Conservation (phyloP, 305 asterid species). For the Caryopteris hybrid region DNA sequence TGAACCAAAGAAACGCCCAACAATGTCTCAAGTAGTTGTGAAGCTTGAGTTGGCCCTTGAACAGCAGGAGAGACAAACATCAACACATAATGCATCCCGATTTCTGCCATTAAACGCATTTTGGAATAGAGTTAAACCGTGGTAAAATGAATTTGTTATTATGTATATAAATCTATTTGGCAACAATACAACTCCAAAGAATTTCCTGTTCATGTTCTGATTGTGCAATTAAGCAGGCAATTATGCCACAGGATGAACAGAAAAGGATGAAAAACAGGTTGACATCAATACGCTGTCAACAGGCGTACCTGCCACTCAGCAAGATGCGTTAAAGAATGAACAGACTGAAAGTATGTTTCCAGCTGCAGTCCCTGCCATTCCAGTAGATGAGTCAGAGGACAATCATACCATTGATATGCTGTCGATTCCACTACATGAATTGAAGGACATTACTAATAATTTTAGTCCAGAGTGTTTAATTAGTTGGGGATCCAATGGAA, state of each 20-base stretch:
- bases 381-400: not conserved
- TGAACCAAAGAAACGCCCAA: not conserved
- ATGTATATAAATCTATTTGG: too few species aligned
- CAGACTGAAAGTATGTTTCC: conserved; percentile 30
- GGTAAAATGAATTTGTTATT: not conserved
- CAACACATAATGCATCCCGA: not conserved
- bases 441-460: conserved; percentile 40
- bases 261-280: conserved; percentile 23
- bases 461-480: conserved; percentile 32
- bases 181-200: not conserved
- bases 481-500: conserved; percentile 33
- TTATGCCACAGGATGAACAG: conserved; percentile 32
- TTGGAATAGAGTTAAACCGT: not conserved
- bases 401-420: conserved; percentile 23
- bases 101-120: not conserved
- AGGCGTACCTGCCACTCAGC: not conserved
- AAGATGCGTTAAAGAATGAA: not conserved
- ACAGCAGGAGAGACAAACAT: conserved; percentile 13
- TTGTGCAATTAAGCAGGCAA: conserved; percentile 22
- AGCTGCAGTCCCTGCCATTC: not conserved
- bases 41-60: conserved; percentile 28
- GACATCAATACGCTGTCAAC: not conserved
- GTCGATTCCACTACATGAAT: conserved; percentile 30
- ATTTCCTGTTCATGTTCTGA: not conserved
- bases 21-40: conserved; percentile 11